Conservation (phyloP, 495 filamentous ascomycete genomes). For the Aspergillus mulundensis region DNA sequence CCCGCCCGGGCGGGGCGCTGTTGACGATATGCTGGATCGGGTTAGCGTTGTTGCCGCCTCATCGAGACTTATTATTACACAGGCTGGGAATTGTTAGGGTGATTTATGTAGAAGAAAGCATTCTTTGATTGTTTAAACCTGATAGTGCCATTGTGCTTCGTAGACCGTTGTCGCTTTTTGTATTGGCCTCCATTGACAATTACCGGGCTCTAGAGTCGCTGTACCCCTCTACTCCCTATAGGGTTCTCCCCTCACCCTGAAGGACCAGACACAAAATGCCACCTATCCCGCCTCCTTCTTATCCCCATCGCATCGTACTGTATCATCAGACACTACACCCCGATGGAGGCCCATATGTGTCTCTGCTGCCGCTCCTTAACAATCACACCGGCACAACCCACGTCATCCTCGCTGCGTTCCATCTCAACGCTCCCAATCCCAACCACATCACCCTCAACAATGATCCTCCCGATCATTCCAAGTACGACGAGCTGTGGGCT, state of each 20-base stretch:
- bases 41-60: not conserved
- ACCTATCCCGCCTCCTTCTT: slow-evolving; percentile 23
- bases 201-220: too few relatives aligned
- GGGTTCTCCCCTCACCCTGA: not conserved
- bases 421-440: slow-evolving; percentile 59
- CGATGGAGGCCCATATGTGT: slow-evolving; percentile 54
- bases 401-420: slow-evolving; percentile 73
- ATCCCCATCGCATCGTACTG: slow-evolving; percentile 49
- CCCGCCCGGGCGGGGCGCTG: not conserved
- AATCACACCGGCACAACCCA: slow-evolving; percentile 62
- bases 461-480: slow-evolving; percentile 55
- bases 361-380: slow-evolving; percentile 64
- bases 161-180: not conserved
- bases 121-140: too few relatives aligned
- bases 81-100: too few relatives aligned
- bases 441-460: slow-evolving; percentile 69
- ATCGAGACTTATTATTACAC: too few relatives aligned
- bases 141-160: too few relatives aligned
- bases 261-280: slow-evolving; percentile 22
- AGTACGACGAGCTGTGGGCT: slow-evolving; percentile 60
- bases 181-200: too few relatives aligned
- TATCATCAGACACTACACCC: slow-evolving; percentile 70
- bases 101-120: too few relatives aligned
- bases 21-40: slow-evolving; percentile 13
- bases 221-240: not conserved